Evolutionary conservation across 768 basidiomycete species (phyloP).

Genomic region (Suillus hirtellus): DNA sequence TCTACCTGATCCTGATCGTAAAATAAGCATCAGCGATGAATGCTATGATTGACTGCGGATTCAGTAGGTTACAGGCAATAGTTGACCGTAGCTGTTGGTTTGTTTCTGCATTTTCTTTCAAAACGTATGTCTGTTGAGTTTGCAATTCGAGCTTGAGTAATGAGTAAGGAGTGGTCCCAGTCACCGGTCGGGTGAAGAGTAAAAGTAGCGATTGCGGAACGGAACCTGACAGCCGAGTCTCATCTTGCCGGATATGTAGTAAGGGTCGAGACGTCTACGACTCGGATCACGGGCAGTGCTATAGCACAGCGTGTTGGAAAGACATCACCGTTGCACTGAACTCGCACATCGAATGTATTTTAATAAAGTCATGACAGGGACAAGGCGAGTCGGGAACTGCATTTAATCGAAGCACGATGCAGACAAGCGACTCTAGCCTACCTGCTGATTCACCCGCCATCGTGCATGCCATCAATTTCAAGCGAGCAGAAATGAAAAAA

Average conservation of each 20-base stretch:
- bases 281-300: too few species aligned
- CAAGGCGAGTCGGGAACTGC: neutral
- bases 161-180: too few species aligned
- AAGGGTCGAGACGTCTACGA: neutral
- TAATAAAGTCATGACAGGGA: neutral
- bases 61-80: constrained; percentile 48
- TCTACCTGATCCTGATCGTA: constrained; percentile 69
- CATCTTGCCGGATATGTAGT: neutral
- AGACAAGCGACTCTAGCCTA: neutral
- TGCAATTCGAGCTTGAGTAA: neutral
- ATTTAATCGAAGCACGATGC: neutral
- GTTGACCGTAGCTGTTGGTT: constrained; percentile 45
- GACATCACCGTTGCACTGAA: neutral
- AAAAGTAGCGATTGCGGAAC: neutral
- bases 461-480: neutral
- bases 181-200: neutral
- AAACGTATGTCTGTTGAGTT: neutral
- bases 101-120: constrained; percentile 16
- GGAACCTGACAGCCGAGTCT: neutral
- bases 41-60: constrained; percentile 2
- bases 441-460: neutral
- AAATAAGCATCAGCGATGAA: constrained; percentile 14
- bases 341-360: neutral
- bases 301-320: neutral
- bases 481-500: neutral